phyloP scores from a whole-genome alignment of 306 rosid genomes.

The Cicer bijugum region DNA sequence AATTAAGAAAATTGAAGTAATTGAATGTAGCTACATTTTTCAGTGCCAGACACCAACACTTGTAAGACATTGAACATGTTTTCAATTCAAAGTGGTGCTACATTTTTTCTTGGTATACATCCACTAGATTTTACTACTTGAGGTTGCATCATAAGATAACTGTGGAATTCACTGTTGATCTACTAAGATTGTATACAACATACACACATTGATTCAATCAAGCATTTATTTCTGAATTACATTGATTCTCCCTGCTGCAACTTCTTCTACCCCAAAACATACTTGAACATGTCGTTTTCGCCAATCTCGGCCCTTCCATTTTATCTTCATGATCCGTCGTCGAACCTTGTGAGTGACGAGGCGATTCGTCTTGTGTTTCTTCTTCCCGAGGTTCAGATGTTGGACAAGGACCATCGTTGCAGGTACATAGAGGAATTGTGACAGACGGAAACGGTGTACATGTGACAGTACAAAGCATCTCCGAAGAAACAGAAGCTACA shows the following conservation, averaged over 20 bases:
- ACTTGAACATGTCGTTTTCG: slow-evolving; percentile 76
- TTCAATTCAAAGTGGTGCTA: no score
- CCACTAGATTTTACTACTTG: slow-evolving; percentile 22
- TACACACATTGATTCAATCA: slow-evolving; percentile 53
- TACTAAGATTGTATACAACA: slow-evolving; percentile 44
- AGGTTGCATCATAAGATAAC: slow-evolving; percentile 35
- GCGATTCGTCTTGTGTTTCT: slow-evolving; percentile 64
- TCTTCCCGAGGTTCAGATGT: slow-evolving; percentile 67
- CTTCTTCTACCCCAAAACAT: slow-evolving; percentile 97
- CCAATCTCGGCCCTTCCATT: slow-evolving; percentile 76
- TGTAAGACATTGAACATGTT: no score
- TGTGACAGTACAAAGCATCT: slow-evolving; percentile 86
- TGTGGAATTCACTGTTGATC: background rate
- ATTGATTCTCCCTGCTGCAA: slow-evolving; percentile 95
- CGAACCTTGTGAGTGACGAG: slow-evolving; percentile 55
- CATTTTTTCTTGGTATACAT: slow-evolving; percentile 13
- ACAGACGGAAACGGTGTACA: slow-evolving; percentile 94
- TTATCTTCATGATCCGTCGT: slow-evolving; percentile 64
- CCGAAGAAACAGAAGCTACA: slow-evolving; percentile 86
- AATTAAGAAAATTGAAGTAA: no score
- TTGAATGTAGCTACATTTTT: no score
- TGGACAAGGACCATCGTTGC: slow-evolving; percentile 87
- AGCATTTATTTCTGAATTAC: slow-evolving; percentile 94
- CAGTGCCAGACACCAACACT: no score
- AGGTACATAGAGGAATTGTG: slow-evolving; percentile 83